phyloP scores from a whole-genome alignment of 139 green algal species.

The Haematococcus lacustris region DNA sequence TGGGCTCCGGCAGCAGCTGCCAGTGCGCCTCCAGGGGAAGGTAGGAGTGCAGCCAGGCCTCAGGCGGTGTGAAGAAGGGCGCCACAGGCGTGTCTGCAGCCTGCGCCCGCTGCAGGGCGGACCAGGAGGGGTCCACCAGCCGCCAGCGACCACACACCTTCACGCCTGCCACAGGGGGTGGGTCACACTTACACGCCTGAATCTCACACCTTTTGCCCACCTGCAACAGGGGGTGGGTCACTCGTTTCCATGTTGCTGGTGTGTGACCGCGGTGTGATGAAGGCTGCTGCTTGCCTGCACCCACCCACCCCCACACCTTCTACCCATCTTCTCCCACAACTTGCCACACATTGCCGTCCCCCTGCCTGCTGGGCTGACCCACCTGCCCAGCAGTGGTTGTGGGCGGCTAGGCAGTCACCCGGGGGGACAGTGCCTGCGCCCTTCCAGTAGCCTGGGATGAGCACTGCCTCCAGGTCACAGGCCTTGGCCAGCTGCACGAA shows the following conservation, averaged over 20 bases:
- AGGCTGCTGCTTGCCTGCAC: background rate
- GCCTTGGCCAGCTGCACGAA: conserved; percentile 31
- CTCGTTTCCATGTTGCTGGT: no score
- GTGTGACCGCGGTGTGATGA: no score
- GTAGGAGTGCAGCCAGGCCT: conserved; percentile 46
- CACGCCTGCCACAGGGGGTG: conserved; percentile 2
- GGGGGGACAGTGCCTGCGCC: conserved; percentile 19
- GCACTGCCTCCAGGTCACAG: conserved; percentile 44
- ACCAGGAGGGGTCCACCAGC: conserved; percentile 45
- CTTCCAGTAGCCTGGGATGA: conserved; percentile 50
- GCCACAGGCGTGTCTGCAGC: background rate
- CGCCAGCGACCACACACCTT: conserved; percentile 47
- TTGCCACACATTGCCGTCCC: background rate
- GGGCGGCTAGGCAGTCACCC: conserved; percentile 22
- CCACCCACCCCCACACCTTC: no score
- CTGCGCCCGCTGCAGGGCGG: conserved; percentile 18
- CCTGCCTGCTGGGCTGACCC: no score
- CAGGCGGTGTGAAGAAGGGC: conserved; percentile 43
- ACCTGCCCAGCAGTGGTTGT: conserved; percentile 62
- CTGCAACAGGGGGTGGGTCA: no score
- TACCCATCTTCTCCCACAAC: background rate
- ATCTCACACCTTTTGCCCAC: no score
- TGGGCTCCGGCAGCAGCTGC: conserved; percentile 41
- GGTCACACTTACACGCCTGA: no score
- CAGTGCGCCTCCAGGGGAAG: conserved; percentile 47